Conservation (phyloP, 257 asterid genomes). For the Solanum pinnatisectum region DNA sequence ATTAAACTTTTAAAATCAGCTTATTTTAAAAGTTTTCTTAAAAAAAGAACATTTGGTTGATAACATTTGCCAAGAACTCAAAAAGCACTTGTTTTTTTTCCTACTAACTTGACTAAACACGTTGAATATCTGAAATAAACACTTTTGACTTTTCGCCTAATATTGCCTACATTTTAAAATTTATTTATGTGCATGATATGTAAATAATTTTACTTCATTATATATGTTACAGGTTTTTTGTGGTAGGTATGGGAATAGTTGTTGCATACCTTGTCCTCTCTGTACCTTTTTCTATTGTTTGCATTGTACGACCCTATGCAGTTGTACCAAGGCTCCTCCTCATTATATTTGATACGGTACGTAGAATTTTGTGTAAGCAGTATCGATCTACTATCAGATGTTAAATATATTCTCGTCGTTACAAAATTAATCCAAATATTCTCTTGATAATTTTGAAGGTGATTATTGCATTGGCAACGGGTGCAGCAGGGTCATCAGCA, state of each 20-base stretch:
- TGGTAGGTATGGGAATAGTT: constrained; percentile 41
- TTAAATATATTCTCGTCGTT: background rate
- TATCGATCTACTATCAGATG: background rate
- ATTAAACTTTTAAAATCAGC: background rate
- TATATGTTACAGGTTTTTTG: constrained; percentile 51
- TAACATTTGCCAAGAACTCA: too few relatives aligned
- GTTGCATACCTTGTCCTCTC: constrained; percentile 57
- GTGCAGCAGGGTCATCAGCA: constrained; percentile 52
- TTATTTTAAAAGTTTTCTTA: background rate
- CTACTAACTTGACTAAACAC: background rate
- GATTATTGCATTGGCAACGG: constrained; percentile 36
- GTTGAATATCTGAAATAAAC: background rate
- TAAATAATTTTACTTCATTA: background rate
- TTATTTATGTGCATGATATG: background rate
- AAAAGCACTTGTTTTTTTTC: background rate
- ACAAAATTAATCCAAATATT: background rate
- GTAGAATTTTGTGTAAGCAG: background rate
- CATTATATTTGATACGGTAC: constrained; percentile 47
- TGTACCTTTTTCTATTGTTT: constrained; percentile 58
- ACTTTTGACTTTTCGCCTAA: background rate
- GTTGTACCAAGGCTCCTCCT: constrained; percentile 27
- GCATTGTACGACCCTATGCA: constrained; percentile 32
- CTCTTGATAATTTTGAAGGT: constrained; percentile 18
- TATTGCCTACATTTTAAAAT: background rate
- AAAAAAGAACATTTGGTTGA: too few relatives aligned